These are phyloP conservation scores for Candida krabiensis DNA, from an alignment of 805 yeast species.

Conservation along the genomic window DNA sequence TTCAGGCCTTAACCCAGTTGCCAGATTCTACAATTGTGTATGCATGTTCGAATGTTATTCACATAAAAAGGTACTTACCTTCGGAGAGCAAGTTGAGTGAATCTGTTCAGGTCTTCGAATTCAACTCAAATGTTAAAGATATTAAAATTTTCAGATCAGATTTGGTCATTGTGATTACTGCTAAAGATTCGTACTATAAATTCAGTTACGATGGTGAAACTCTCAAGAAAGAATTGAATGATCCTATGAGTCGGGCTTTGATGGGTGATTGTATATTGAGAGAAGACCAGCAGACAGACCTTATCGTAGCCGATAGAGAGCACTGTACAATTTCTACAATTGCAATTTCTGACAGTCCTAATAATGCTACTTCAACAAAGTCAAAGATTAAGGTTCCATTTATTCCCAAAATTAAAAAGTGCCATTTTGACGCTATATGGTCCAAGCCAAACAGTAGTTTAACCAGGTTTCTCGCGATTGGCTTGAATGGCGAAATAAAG, in stretches of 20 bases:
- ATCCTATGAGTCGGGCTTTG: conserved; percentile 21
- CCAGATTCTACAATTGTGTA: conserved; percentile 26
- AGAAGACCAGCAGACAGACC: conserved; percentile 6
- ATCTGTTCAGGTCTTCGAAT: conserved; percentile 7
- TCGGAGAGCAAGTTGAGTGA: conserved; percentile 24
- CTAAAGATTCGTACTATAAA: conserved; percentile 26
- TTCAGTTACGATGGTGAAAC: conserved; percentile 18
- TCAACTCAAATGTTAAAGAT: conserved; percentile 20
- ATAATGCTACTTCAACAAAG: conserved; percentile 6
- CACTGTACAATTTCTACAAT: conserved; percentile 18
- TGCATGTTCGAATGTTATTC: conserved; percentile 16
- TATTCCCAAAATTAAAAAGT: conserved; percentile 32
- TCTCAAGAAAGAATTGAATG: conserved; percentile 17
- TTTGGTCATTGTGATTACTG: conserved; percentile 28
- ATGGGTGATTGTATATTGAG: conserved; percentile 23
- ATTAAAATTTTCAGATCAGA: conserved; percentile 22
- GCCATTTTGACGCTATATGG: conserved; percentile 37
- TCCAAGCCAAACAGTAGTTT: not conserved
- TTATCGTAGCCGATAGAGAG: conserved; percentile 22
- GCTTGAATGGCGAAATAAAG: conserved; percentile 39
- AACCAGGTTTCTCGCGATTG: conserved; percentile 30
- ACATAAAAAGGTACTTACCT: conserved; percentile 18
- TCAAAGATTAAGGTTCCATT: conserved; percentile 26
- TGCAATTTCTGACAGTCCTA: conserved; percentile 3
- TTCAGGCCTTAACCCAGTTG: conserved; percentile 23